phyloP scores from a whole-genome alignment of 345 rosid genomes.

The Salix purpurea region DNA sequence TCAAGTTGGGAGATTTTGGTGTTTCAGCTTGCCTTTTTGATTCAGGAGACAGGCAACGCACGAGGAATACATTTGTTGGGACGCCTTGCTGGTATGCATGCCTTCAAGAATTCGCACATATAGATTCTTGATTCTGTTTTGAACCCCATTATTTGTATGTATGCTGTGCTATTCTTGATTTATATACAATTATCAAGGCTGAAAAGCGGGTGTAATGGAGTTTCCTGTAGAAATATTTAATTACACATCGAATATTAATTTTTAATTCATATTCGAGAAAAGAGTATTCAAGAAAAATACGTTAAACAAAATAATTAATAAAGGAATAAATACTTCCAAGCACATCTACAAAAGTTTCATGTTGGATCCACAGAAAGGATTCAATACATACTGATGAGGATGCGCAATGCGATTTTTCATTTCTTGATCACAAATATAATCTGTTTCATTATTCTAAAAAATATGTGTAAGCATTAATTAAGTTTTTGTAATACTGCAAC shows the following conservation, averaged over 20 bases:
- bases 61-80: constrained; percentile 97
- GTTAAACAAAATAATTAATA: neutral
- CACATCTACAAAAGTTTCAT: neutral
- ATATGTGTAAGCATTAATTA: too few species aligned
- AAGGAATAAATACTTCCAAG: neutral
- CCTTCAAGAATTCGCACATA: constrained; percentile 4
- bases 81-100: constrained; percentile 90
- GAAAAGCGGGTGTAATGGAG: neutral
- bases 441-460: neutral
- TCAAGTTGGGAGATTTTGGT: constrained; percentile 95
- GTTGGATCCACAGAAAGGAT: neutral
- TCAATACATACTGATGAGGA: neutral
- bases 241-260: neutral
- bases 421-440: neutral
- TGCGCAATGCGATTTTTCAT: neutral
- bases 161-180: neutral
- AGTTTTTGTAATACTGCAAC: neutral
- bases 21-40: constrained; percentile 98
- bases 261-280: neutral
- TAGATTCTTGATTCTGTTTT: neutral
- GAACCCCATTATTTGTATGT: neutral
- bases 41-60: constrained; percentile 96
- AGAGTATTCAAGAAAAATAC: neutral
- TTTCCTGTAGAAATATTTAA: neutral
- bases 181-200: neutral